Evolutionary conservation across 805 yeast species (phyloP), one percentile per base, ranked within the genome.

Genomic region (Wickerhamiella allomyrinae): DNA sequence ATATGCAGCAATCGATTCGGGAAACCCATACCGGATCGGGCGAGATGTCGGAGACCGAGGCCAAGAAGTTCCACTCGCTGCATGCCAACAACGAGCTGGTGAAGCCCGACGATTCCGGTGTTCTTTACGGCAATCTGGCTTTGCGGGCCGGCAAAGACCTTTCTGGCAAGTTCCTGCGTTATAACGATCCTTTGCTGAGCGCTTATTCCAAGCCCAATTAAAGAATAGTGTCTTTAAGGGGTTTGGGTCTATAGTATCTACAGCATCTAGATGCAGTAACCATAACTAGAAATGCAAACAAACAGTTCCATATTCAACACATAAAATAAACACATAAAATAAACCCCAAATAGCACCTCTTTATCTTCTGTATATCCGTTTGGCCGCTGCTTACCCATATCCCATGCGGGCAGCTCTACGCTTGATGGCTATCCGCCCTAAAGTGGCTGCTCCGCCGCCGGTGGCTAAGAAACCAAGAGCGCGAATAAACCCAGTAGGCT

Each of bases 1-100:
- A 66, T 17, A 89, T 91, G 97, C 97, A 91, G 62, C 57, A 49
- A 7, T 78, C 75, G 42, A 86, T 89, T 44, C 74, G 97, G 52
- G 79, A 74, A 14, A 68, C 60, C 35, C 74, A 46, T 37, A 37
- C 42, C 29, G 66, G 73, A 48, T 75, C 77, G 2, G 48, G 53
- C 3, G 63, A 65, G 21, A 87, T 87, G 95, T 65, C 69, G 0
- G 62, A 67, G 1, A 75, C 70, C 15, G 71, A 75, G 3, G 68
- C 74, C 48, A 62, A 74, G 40, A 66, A 77, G 47, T 89, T 89
- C 60, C 62, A 67, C 5, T 78, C 76, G 25, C 63, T 89, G 46
- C 75, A 83, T 54, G 47, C 63, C 15, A 67, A 70, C 24, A 69
- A 71, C 19, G 63, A 74, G 48, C 69, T 89, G 40, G 62, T 84